These are phyloP conservation scores for Cladosporium sp. DNA, from an alignment of 2,329 filamentous ascomycete species.

Conservation along the genomic window DNA sequence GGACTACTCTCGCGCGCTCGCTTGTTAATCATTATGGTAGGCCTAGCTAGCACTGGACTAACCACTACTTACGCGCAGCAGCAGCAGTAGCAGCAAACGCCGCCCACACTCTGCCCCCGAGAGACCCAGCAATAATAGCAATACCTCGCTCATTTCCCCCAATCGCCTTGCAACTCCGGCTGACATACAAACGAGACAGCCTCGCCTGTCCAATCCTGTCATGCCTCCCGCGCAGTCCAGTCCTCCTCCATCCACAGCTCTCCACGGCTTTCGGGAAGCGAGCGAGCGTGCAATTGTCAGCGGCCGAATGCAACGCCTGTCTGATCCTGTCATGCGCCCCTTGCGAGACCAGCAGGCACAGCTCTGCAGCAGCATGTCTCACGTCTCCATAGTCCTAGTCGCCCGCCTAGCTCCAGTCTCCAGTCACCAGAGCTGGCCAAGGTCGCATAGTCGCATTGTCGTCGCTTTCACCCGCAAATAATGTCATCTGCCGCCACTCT, in stretches of 20 bases:
- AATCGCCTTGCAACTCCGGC: constrained; percentile 9
- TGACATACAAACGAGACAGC: constrained; percentile 9
- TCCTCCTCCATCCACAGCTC: constrained; percentile 2
- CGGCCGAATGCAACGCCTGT: constrained; percentile 9
- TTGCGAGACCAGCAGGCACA: constrained; percentile 20
- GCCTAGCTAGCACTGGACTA: background rate
- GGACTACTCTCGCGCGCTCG: background rate
- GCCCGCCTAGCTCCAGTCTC: constrained; percentile 4
- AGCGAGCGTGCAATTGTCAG: constrained; percentile 21
- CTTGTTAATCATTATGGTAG: background rate
- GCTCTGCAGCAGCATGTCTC: constrained; percentile 20
- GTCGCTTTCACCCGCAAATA: constrained; percentile 17
- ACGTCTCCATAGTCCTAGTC: constrained; percentile 17
- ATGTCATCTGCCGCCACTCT: constrained; percentile 21
- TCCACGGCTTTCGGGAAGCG: constrained; percentile 15
- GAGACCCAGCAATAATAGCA: background rate
- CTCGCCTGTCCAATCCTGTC: constrained; percentile 5
- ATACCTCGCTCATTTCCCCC: background rate
- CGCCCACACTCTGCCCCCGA: background rate
- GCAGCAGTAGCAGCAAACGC: background rate
- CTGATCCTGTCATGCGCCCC: constrained; percentile 21
- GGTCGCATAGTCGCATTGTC: constrained; percentile 17
- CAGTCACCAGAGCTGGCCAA: background rate
- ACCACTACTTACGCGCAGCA: background rate
- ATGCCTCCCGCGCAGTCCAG: background rate